These are phyloP conservation scores for Thymus quinquecostatus DNA, from an alignment of 257 asterid species.

Conservation along the genomic window DNA sequence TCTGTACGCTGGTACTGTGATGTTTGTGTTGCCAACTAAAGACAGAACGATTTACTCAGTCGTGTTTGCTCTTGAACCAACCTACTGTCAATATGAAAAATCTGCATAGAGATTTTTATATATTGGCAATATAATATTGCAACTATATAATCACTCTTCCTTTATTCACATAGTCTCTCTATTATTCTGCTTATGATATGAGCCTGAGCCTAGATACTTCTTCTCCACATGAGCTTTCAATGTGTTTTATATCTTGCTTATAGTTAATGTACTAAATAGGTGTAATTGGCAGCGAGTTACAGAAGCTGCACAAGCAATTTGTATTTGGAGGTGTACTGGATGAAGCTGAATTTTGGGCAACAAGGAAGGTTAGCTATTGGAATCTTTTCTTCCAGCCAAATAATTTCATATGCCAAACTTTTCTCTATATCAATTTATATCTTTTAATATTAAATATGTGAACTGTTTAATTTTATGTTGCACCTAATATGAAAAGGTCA, in stretches of 20 bases:
- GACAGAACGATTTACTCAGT: slow-evolving; percentile 6
- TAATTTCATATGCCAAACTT: slow-evolving; percentile 10
- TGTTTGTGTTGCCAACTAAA: not conserved
- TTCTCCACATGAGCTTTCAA: slow-evolving; percentile 27
- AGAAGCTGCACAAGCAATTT: slow-evolving; percentile 86
- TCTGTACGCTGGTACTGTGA: not conserved
- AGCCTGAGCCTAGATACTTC: slow-evolving; percentile 18
- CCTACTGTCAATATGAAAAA: not conserved
- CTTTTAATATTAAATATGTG: slow-evolving; percentile 28
- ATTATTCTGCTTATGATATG: not conserved
- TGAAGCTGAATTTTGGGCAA: slow-evolving; percentile 98
- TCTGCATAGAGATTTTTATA: not conserved
- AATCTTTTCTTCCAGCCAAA: slow-evolving; percentile 20
- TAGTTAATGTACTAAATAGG: slow-evolving; percentile 46
- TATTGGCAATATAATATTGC: not conserved
- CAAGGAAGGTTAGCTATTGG: slow-evolving; percentile 79
- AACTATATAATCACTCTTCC: slow-evolving; percentile 16
- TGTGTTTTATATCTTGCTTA: slow-evolving; percentile 27
- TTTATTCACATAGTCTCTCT: slow-evolving; percentile 4
- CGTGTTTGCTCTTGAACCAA: not conserved
- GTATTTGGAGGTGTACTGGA: slow-evolving; percentile 79
- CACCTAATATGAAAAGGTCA: slow-evolving; percentile 8
- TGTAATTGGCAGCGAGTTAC: slow-evolving; percentile 83
- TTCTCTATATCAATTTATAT: not conserved
- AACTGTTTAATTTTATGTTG: slow-evolving; percentile 9